These are phyloP conservation scores for Pleurotus citrinopileatus DNA, from an alignment of 768 basidiomycete genomes.

Conservation along the genomic window DNA sequence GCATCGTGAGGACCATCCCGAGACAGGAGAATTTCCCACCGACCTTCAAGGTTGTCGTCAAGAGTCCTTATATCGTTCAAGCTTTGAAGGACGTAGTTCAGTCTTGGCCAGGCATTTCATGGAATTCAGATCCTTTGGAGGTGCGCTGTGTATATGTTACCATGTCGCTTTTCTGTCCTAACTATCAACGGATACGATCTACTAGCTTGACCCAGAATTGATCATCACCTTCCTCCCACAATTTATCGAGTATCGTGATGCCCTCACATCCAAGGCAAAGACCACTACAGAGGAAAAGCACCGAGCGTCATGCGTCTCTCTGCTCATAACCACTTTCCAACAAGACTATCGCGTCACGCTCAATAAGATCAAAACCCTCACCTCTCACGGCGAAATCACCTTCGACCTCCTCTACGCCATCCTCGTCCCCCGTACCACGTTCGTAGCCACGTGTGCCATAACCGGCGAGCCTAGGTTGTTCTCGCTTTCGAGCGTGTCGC, in stretches of 20 bases:
- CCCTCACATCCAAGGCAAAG: conserved; percentile 32
- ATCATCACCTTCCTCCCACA: conserved; percentile 51
- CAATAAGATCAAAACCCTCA: conserved; percentile 43
- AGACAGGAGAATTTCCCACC: conserved; percentile 35
- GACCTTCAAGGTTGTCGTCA: conserved; percentile 52
- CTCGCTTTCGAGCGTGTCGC: conserved; percentile 37
- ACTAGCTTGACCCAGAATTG: conserved; percentile 55
- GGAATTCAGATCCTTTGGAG: conserved; percentile 57
- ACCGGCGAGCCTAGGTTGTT: conserved; percentile 52
- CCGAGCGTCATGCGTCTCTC: conserved; percentile 41
- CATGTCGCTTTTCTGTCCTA: no score
- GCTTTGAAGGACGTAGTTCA: conserved; percentile 58
- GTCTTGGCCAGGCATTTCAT: conserved; percentile 58
- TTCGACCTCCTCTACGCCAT: conserved; percentile 54
- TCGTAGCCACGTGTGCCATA: conserved; percentile 50
- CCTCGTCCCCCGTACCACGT: conserved; percentile 48
- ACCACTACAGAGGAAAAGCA: conserved; percentile 38
- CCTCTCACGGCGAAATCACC: conserved; percentile 53
- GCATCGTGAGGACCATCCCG: conserved; percentile 51
- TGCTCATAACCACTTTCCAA: conserved; percentile 49
- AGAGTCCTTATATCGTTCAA: conserved; percentile 55
- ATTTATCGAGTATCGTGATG: conserved; percentile 41
- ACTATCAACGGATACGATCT: no score
- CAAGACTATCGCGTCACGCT: conserved; percentile 49
- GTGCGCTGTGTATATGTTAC: no score